phyloP scores from a whole-genome alignment of 257 asterid species.

The Hygrophila difformis region DNA sequence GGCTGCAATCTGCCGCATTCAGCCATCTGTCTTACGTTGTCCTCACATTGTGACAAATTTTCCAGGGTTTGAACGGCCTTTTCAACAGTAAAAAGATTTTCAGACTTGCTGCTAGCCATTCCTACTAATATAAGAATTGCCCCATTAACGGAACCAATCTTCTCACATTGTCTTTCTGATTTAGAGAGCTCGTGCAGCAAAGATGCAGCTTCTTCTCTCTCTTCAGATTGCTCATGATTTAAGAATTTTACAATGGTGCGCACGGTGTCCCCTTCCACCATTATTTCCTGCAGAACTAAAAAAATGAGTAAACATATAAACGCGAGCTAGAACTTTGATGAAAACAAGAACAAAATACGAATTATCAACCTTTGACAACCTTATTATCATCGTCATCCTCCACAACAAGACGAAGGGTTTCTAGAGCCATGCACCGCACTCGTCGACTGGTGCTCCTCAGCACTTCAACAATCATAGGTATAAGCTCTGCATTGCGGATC shows the following conservation, averaged over 20 bases:
- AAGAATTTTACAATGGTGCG: slow-evolving; percentile 78
- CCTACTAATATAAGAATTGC: slow-evolving; percentile 82
- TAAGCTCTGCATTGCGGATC: slow-evolving; percentile 57
- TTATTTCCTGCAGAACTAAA: slow-evolving; percentile 57
- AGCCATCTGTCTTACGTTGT: slow-evolving; percentile 94
- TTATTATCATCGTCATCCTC: slow-evolving; percentile 85
- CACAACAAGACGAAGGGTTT: slow-evolving; percentile 74
- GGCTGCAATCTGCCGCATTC: slow-evolving; percentile 80
- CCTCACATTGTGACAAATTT: slow-evolving; percentile 73
- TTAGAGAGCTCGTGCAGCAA: slow-evolving; percentile 85
- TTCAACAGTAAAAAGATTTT: slow-evolving; percentile 59
- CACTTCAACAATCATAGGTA: slow-evolving; percentile 73
- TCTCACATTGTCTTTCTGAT: slow-evolving; percentile 61
- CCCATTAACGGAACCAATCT: slow-evolving; percentile 80
- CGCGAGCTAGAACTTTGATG: slow-evolving; percentile 11
- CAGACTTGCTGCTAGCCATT: slow-evolving; percentile 91
- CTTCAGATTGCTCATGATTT: slow-evolving; percentile 66
- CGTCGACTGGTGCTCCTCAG: slow-evolving; percentile 62
- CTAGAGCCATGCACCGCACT: slow-evolving; percentile 69
- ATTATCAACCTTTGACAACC: slow-evolving; percentile 50
- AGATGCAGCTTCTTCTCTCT: slow-evolving; percentile 84
- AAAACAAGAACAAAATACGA: slow-evolving; percentile 8
- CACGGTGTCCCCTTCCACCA: slow-evolving; percentile 87
- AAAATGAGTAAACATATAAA: slow-evolving; percentile 7
- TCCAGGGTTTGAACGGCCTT: slow-evolving; percentile 76